Base-by-base conservation (phyloP, 768 basidiomycete genomes). In the Tephrocybe sp. region DNA sequence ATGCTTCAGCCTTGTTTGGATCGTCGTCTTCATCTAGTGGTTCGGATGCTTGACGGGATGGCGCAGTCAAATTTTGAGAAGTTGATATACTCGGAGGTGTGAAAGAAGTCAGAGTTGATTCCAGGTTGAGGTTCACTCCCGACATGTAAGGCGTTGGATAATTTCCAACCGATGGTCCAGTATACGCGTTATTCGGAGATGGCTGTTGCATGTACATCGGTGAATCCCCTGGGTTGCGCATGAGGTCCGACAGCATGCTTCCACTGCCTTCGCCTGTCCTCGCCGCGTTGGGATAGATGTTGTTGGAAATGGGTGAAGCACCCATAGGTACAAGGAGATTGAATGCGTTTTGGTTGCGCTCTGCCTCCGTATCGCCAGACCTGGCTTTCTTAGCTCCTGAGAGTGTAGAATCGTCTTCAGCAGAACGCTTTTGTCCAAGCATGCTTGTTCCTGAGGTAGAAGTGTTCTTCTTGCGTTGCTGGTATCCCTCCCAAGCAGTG, bases 401-500 rank as follows among this genome's bases (percentile, higher is more conserved):
- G 39, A 60, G 62, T 15, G 61, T 27, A 24, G 61, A 34, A 38
- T 78, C 80, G 18, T 75, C 75, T 13, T 84, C 83, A 1, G 78
- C 66, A n/a, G 78, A 30, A 22, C 84, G 78, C 61, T 86, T 86
- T 52, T 72, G 72, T 4, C 65, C 57, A 34, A 61, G 57, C 39
- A 50, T 53, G 38, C 62, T 60, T n/a, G 66, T 37, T 15, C 68
- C 57, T 25, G 63, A 34, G 33, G 9, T 34, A 29, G 11, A 7
- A 4, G 33, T 48, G 9, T 57, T 58, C 53, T 76, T 77, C 65
- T 86, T 94, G 56, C 91, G 82, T 4, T 76, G 57, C 54, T 91
- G 85, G 60, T 86, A 94, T 44, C 91, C 86, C 62, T 95, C 93
- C 77, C 88, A 92, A 29, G 92, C 93, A 1, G 91, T 93, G 61